phyloP scores from a whole-genome alignment of 768 basidiomycete species.

The Trametes elegans region DNA sequence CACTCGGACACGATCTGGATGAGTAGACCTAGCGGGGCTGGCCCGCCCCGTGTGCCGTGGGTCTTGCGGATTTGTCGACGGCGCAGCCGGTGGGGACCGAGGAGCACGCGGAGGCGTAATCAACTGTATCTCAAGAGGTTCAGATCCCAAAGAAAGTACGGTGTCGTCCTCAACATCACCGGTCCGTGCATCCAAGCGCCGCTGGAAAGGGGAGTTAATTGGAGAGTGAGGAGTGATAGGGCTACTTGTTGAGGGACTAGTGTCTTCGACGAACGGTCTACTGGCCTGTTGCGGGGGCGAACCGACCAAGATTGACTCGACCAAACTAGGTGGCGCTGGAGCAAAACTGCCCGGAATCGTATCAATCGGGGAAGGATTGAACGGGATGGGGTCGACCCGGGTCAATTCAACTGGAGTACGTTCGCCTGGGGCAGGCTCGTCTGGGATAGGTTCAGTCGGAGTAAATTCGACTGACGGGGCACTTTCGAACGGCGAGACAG shows the following conservation, averaged over 20 bases:
- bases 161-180: conserved; percentile 38
- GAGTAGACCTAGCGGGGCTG: neutral
- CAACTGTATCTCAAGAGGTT: conserved; percentile 58
- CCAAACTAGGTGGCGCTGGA: too few species aligned
- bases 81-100: neutral
- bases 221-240: neutral
- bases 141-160: conserved; percentile 60
- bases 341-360: too few species aligned
- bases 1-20: conserved; percentile 25
- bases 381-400: too few species aligned
- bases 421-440: too few species aligned
- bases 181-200: neutral
- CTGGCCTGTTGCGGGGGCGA: too few species aligned
- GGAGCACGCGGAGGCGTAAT: conserved; percentile 38
- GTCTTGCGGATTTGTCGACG: neutral
- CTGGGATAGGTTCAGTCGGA: neutral
- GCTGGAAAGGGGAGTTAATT: neutral
- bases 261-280: neutral
- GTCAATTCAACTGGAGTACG: too few species aligned
- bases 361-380: too few species aligned
- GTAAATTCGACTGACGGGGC: neutral
- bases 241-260: neutral
- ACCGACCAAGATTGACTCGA: too few species aligned
- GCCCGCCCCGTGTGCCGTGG: neutral
- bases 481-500: neutral